Evolutionary conservation across 805 yeast species (phyloP).

Genomic region (Saturnispora dispora): DNA sequence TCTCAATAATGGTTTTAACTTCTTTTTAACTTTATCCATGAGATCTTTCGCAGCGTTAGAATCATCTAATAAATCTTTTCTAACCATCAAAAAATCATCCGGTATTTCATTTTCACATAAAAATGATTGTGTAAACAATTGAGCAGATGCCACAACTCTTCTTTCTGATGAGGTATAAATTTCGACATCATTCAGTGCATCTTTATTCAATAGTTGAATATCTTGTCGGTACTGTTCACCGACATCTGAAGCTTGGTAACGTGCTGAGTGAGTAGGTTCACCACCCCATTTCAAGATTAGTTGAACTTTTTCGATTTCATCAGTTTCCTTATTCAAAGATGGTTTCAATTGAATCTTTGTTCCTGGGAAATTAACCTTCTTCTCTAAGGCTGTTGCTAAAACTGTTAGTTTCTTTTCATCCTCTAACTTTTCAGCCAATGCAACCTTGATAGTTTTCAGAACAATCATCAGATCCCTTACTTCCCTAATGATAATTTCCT

Average conservation of each 20-base stretch:
- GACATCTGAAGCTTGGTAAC: constrained; percentile 86
- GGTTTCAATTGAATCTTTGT: constrained; percentile 96
- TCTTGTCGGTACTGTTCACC: constrained; percentile 96
- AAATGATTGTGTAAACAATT: constrained; percentile 67
- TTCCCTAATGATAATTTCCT: constrained; percentile 91
- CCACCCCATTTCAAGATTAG: constrained; percentile 98
- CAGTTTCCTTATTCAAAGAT: constrained; percentile 46
- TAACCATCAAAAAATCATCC: constrained; percentile 67
- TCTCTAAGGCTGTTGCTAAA: constrained; percentile 73
- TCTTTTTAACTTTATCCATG: constrained; percentile 97
- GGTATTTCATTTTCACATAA: constrained; percentile 64
- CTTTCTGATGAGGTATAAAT: constrained; percentile 91
- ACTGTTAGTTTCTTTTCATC: constrained; percentile 70
- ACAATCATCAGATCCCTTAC: constrained; percentile 80
- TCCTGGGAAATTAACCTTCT: constrained; percentile 87
- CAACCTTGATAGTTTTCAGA: constrained; percentile 71
- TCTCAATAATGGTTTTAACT: constrained; percentile 84
- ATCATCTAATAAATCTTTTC: constrained; percentile 90
- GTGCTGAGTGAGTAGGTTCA: constrained; percentile 97
- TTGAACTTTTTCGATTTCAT: constrained; percentile 87
- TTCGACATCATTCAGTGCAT: constrained; percentile 74
- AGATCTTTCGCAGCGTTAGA: constrained; percentile 96
- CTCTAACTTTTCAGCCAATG: constrained; percentile 71
- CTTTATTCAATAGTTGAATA: constrained; percentile 73
- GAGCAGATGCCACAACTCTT: constrained; percentile 89